Evolutionary conservation across 208 protist species (phyloP).

Genomic region (Naegleria lovaniensis): DNA sequence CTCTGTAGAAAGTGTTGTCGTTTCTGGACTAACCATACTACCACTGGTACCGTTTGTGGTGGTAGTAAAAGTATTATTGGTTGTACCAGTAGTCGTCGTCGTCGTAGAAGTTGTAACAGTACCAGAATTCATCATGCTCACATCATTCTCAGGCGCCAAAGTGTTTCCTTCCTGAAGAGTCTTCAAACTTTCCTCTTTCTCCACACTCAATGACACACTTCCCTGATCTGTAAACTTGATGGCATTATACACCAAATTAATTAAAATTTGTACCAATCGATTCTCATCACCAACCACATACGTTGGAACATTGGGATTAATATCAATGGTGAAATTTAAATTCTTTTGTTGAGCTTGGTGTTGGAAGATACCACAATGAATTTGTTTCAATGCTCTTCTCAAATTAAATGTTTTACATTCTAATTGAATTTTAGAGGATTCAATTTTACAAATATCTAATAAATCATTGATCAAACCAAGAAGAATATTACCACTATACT

Average conservation of each 20-base stretch:
- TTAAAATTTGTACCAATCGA: constrained; percentile 35
- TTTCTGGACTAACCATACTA: too few species aligned
- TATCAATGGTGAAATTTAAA: constrained; percentile 20
- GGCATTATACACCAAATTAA: constrained; percentile 38
- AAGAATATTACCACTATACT: constrained; percentile 30
- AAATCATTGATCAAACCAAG: constrained; percentile 42
- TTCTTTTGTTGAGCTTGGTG: constrained; percentile 2
- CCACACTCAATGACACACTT: constrained; percentile 27
- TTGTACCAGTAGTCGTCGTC: too few species aligned
- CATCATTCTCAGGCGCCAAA: too few species aligned
- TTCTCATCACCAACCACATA: constrained; percentile 32
- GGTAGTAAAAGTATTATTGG: too few species aligned
- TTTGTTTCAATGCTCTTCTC: background rate
- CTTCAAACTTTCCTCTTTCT: background rate
- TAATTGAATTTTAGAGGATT: constrained; percentile 31
- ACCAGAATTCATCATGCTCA: too few species aligned
- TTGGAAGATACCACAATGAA: constrained; percentile 14
- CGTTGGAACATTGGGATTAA: background rate
- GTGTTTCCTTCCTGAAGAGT: too few species aligned
- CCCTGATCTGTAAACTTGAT: constrained; percentile 37
- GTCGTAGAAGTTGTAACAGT: too few species aligned
- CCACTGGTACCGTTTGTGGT: too few species aligned
- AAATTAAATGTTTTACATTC: background rate
- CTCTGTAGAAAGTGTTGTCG: too few species aligned
- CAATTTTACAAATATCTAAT: constrained; percentile 39